Base-by-base conservation (phyloP, 192 early-diverging fungal species). In the Coemansia umbellata region DNA sequence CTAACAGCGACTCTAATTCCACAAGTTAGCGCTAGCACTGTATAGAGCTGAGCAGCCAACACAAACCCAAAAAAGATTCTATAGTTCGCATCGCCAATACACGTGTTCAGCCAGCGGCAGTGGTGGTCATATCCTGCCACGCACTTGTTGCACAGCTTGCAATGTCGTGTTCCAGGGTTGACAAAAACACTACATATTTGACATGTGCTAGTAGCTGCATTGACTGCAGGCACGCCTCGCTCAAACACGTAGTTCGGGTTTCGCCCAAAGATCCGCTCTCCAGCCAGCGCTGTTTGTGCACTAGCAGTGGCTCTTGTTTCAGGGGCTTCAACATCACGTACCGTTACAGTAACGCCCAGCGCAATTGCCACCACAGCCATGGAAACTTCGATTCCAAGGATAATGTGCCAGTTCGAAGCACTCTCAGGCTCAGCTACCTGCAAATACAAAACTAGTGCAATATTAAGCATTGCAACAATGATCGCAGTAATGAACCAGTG, bases 41-140 rank as follows among this genome's bases (percentile, higher is more conserved):
- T 30, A 39, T 74, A 50, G n/a, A 55, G 30, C 43, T 49, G 36
- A 8, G 63, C 65, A 21, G 40, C 21, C 6, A 28, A 27, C 4
- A 74, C 37, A 41, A 70, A 73, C 3, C 36, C 54, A 26, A 51
- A 36, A 31, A 78, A 78, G 28, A 49, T 5, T 5, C 50, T 30
- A 35, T 77, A 77, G 59, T 77, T 77, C 11, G 43, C 37, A n/a
- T 36, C 39, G 9, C 66, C 74, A 21, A 77, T 57, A 36, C 74
- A 77, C 3, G 66, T 66, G 51, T 69, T 69, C 21, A 77, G 58
- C 56, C 60, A 77, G 41, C 67, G 62, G 31, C 73, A 76, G 31
- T 76, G 73, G 55, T 76, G 73, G 55, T 69, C 66, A 41, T 69
- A 76, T 23, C 73, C 73, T n/a, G 50, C 56, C n/a, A 76, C 55